Base-by-base conservation (phyloP, 2,329 filamentous ascomycete species). In the Aspergillus chevalieri region DNA sequence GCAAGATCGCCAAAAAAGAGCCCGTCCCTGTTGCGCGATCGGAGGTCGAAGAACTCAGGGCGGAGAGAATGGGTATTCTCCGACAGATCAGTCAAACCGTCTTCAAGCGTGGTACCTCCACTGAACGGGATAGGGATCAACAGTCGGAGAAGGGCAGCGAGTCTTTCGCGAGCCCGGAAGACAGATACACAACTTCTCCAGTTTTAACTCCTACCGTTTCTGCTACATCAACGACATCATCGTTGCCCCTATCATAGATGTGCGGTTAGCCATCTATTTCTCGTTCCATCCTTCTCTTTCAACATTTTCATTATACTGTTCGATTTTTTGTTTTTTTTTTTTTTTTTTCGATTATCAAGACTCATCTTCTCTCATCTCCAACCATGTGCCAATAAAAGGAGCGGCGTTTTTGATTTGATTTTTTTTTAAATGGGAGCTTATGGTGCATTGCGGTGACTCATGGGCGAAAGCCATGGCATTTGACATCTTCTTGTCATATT, bases 1-100 rank as follows among this genome's bases (percentile, higher is more conserved):
- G 91, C 74, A 85, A 85, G 62, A 87, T 97, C 71, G 84, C 84
- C 58, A 86, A 83, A 56, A 74, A 80, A 52, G 74, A 78, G 5
- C 69, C 74, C 19, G 59, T 77, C 22, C 66, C 75, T 30, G 69
- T 76, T 22, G 65, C 66, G 38, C 65, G 63, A 36, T 50, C 69
- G 12, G 64, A 68, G 47, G 46, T 68, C 30, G 69, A 73, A 24
- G 69, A 71, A 43, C 62, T 70, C 9, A 66, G 66, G 24, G 66
- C 65, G 3, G 70, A 73, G 49, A 68, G 70, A 34, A 59, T 64
- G 59, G 72, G 68, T 14, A 71, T 72, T 48, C 60, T 73, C 47
- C 66, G 67, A 22, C 68, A 71, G 24, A 67, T 74, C 50, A 68
- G 71, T 15, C 70, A 74, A 50, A 70, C 70, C 6, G 66, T 75